These are phyloP conservation scores for Mortierella polycephala DNA, from an alignment of 371 early-diverging fungal genomes.

Conservation along the genomic window DNA sequence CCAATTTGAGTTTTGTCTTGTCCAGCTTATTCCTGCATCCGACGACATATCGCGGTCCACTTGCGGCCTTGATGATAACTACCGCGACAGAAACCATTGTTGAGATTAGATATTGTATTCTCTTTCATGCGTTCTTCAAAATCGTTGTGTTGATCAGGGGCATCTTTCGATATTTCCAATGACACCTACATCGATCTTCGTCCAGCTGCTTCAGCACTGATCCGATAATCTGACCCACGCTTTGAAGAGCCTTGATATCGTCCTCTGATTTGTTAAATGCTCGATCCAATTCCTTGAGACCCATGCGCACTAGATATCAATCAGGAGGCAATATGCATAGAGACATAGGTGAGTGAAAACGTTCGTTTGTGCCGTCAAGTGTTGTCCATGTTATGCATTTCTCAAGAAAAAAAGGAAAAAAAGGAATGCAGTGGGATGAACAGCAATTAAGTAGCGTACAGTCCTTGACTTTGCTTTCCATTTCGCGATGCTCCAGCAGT, in stretches of 20 bases:
- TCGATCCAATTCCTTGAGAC: constrained; percentile 71
- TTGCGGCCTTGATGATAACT: constrained; percentile 99
- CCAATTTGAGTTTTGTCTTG: constrained; percentile 93
- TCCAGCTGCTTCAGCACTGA: constrained; percentile 99
- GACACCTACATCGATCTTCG: constrained; percentile 89
- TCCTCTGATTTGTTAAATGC: constrained; percentile 93
- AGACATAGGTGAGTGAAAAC: too few relatives aligned
- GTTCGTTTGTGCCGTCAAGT: too few relatives aligned
- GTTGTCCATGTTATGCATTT: too few relatives aligned
- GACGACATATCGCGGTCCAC: constrained; percentile 99
- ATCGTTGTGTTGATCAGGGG: too few relatives aligned
- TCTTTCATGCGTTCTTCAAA: too few relatives aligned
- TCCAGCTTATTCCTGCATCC: constrained; percentile 96
- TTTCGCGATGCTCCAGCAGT: constrained; percentile 92
- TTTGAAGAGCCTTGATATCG: constrained; percentile 98
- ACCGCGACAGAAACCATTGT: background rate
- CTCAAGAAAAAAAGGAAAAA: too few relatives aligned
- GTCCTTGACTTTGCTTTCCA: constrained; percentile 95
- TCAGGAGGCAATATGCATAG: background rate
- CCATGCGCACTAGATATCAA: constrained; percentile 79
- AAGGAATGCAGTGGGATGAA: too few relatives aligned
- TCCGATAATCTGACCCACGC: constrained; percentile 99
- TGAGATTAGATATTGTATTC: too few relatives aligned
- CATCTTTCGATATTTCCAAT: too few relatives aligned
- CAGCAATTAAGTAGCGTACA: constrained; percentile 58